These are phyloP conservation scores for Eucalyptus shirleyi DNA, from an alignment of 345 rosid species.

Conservation along the genomic window DNA sequence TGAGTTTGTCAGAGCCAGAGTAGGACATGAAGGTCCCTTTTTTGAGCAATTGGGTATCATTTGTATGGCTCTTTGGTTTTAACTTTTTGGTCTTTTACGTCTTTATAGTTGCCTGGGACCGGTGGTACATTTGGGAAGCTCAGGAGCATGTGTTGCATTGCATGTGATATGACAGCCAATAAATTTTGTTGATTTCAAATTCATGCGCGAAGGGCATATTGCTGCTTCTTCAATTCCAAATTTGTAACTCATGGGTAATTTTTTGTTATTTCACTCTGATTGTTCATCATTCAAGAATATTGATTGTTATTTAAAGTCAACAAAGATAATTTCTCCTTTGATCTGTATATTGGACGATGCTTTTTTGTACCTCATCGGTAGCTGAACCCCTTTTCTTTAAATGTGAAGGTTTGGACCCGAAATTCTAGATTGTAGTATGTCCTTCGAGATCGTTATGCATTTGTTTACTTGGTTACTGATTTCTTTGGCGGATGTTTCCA, in stretches of 20 bases:
- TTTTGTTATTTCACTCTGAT: neutral
- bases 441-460: neutral
- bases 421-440: neutral
- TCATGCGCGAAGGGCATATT: neutral
- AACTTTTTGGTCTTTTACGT: neutral
- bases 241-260: neutral
- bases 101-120: neutral
- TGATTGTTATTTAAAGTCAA: neutral
- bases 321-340: neutral
- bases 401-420: neutral
- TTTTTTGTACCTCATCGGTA: neutral
- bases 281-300: neutral
- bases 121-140: neutral
- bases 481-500: neutral
- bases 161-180: neutral
- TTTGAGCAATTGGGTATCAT: neutral
- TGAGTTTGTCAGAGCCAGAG: neutral
- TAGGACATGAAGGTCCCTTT: neutral
- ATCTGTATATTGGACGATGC: neutral
- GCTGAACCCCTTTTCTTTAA: neutral
- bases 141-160: neutral
- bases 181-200: neutral
- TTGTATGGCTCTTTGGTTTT: neutral
- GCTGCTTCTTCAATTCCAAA: neutral
- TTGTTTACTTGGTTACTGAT: neutral